Evolutionary conservation across 306 rosid genomes (phyloP), one percentile per base, ranked within the genome.

Genomic region (Ceratonia siliqua): DNA sequence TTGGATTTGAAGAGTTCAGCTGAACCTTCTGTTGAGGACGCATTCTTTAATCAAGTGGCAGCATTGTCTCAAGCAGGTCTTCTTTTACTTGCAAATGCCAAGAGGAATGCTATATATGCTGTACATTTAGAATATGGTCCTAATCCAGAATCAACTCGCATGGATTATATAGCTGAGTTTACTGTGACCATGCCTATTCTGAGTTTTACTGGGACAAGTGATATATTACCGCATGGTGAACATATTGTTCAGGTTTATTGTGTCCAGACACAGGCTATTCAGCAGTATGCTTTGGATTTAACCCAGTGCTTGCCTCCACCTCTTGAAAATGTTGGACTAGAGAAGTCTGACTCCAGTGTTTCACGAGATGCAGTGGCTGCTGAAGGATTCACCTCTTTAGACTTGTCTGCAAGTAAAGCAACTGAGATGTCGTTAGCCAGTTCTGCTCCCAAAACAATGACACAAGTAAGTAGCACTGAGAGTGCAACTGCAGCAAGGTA

Each of bases 251-350:
- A 87, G 88, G 96, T 95, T 76, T 95, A 90, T 87, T 95, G 99
- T 81, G 99, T 95, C 78, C 98, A 95, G 84, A 95, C 99, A 55
- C 94, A 85, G 80, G 99, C 99, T 70, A 95, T 95, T 82, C 99
- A 92, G 77, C 97, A 95, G 76, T 95, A 95, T 88, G 99, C 99
- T 73, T 86, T 95, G 91, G 94, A 95, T 72, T 87, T 95, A 63
- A 84, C 94, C 56, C 96, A 90, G 83, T 95, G 99, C 83, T 87
- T 95, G 81, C 99, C 99, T 27, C 92, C 98, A 0, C 98, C 91
- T 0, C 36, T 88, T 56, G 98, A 92, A 79, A 87, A 86, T 70
- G 66, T 81, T 35, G 94, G 85, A 15, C 66, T 89, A 65, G 98
- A 90, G 75, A 89, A 87, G 85, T 74, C 87, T 12, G 99, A 92